Evolutionary conservation across 345 rosid species (phyloP).

Genomic region (Litchi chinensis): DNA sequence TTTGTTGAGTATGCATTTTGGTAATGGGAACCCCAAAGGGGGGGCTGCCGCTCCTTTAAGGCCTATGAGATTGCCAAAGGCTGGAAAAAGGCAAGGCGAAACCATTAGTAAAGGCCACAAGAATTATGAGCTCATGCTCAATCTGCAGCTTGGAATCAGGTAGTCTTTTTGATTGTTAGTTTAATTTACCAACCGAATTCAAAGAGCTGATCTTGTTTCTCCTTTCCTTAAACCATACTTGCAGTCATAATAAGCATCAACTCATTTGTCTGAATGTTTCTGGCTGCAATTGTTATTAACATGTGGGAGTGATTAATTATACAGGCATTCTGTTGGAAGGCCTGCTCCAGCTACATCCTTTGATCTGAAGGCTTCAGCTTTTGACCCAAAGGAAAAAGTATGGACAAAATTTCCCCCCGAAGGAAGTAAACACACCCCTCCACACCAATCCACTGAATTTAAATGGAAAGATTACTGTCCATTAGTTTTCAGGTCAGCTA

Average conservation of each 20-base stretch:
- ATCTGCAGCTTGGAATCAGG: constrained; percentile 75
- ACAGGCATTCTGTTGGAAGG: constrained; percentile 87
- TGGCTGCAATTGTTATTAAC: not conserved
- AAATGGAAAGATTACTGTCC: constrained; percentile 99
- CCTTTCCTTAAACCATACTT: not conserved
- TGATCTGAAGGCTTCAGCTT: constrained; percentile 87
- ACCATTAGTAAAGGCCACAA: constrained; percentile 87
- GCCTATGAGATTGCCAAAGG: constrained; percentile 68
- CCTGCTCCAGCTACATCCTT: constrained; percentile 72
- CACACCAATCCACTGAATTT: constrained; percentile 83
- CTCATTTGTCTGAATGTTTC: not conserved
- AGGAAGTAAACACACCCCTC: constrained; percentile 90
- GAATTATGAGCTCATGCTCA: constrained; percentile 95
- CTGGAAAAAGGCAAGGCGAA: constrained; percentile 79
- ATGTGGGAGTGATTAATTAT: not conserved
- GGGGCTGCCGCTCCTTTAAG: constrained; percentile 18
- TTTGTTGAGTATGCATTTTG: constrained; percentile 42
- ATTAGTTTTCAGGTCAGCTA: constrained; percentile 81
- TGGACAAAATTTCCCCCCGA: constrained; percentile 95
- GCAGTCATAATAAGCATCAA: not conserved
- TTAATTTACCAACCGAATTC: not conserved
- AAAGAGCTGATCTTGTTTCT: not conserved
- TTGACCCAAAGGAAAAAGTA: constrained; percentile 87
- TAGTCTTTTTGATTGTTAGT: constrained; percentile 10
- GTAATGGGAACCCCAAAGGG: constrained; percentile 35